These are phyloP conservation scores for Phialophora expanda DNA, from an alignment of 2,329 filamentous ascomycete genomes.

Conservation along the genomic window DNA sequence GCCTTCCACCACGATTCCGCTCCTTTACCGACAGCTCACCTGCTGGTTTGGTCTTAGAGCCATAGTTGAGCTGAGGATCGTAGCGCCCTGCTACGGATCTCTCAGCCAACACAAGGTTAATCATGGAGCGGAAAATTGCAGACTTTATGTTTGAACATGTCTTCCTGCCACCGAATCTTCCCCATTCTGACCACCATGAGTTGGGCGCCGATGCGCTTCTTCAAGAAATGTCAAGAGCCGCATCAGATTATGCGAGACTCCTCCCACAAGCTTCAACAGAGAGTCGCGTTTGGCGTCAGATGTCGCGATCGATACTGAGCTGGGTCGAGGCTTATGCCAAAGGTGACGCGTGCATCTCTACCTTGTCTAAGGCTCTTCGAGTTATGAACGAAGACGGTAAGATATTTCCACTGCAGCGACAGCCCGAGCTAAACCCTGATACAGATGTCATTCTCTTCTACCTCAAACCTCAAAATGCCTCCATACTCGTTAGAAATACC, in stretches of 20 bases:
- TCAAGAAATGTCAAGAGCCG: conserved; percentile 17
- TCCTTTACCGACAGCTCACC: no score
- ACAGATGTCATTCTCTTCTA: conserved; percentile 48
- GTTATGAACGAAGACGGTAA: conserved; percentile 20
- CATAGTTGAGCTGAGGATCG: not conserved
- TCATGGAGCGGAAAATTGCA: conserved; percentile 14
- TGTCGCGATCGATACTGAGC: conserved; percentile 11
- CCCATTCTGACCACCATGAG: conserved; percentile 47
- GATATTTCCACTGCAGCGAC: not conserved
- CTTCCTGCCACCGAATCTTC: conserved; percentile 57
- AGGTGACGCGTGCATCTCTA: conserved; percentile 19
- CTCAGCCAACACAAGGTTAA: not conserved
- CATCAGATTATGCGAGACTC: conserved; percentile 8
- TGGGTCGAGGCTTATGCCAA: conserved; percentile 30
- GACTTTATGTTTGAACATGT: conserved; percentile 54
- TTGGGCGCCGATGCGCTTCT: conserved; percentile 22
- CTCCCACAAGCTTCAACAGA: conserved; percentile 7
- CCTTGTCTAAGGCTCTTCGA: conserved; percentile 6
- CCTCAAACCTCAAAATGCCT: conserved; percentile 56
- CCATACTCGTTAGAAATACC: conserved; percentile 48
- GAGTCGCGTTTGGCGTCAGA: conserved; percentile 11
- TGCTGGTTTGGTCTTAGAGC: not conserved
- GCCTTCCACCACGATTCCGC: no score
- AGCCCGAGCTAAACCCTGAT: not conserved
- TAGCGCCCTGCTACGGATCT: conserved; percentile 13